Evolutionary conservation across 176 grass and related monocot species (phyloP), one percentile per base, ranked within the genome.

Genomic region (Calamus simplicifolius): DNA sequence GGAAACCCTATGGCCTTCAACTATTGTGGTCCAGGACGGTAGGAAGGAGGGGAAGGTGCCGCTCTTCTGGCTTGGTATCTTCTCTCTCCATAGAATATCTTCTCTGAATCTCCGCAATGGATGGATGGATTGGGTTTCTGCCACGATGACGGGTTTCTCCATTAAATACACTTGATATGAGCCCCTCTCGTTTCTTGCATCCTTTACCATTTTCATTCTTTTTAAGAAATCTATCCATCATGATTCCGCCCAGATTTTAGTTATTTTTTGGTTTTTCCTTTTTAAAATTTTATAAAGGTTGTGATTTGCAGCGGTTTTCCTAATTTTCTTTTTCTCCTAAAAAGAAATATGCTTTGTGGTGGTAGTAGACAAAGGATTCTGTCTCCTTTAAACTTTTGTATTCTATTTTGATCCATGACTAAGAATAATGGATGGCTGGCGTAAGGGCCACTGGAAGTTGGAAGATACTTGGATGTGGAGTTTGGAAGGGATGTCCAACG

Each of bases 241-340:
- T 13, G 18, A 23, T 18, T 19, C 23, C 52, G n/a, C 18, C 18
- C 21, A 23, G 21, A 23, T 23, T 23, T 23, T 23, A 23, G 21
- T 23, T 23, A 0, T 55, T 21, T 5, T 21, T 4, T 21, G 21
- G 52, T 8, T 35, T 35, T 35, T 1, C 7, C 1, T 35, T 35
- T 1, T 8, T 35, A 3, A 10, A 84, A 63, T 15, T 90, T 85
- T 57, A 85, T 96, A 12, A 83, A 80, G 56, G 77, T 35, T 27
- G 75, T 81, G 35, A 63, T 64, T 5, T 64, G 56, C 10, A 75
- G 71, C 56, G 77, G 80, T 43, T 71, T 75, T 63, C 87, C 83
- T 18, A 83, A 85, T 61, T 96, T 96, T 80, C 12, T 43, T 12
- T 13, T 43, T 43, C 12, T 13, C 3, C 3, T 7, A 1, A 35